Conservation (phyloP, 257 asterid species). For the Solanum neorickii region DNA sequence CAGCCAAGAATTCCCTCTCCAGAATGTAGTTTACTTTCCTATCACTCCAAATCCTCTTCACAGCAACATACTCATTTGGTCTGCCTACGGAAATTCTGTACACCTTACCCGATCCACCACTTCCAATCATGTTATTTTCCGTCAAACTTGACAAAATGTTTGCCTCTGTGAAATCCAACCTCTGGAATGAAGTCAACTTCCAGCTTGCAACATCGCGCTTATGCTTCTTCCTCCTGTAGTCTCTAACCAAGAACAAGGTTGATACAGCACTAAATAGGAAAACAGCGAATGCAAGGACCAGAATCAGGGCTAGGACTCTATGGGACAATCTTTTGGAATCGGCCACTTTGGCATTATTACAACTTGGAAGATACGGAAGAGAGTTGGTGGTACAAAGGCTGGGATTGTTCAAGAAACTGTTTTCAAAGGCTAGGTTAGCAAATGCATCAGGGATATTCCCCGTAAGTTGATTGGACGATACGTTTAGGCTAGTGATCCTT, state of each 20-base stretch:
- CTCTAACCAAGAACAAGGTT: slow-evolving; percentile 30
- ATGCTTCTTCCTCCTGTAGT: slow-evolving; percentile 47
- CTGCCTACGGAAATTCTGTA: slow-evolving; percentile 22
- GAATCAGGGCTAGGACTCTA: slow-evolving; percentile 26
- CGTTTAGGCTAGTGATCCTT: slow-evolving; percentile 47
- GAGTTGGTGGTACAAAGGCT: slow-evolving; percentile 41
- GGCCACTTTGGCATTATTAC: slow-evolving; percentile 12
- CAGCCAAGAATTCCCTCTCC: slow-evolving; percentile 51
- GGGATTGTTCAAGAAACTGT: slow-evolving; percentile 54
- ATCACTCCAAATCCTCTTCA: slow-evolving; percentile 35
- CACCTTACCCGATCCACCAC: slow-evolving; percentile 60
- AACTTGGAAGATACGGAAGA: slow-evolving; percentile 26
- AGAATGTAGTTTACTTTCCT: slow-evolving; percentile 21
- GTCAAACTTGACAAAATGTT: slow-evolving; percentile 36
- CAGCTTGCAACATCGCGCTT: slow-evolving; percentile 42
- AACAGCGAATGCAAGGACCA: slow-evolving; percentile 26
- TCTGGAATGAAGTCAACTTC: slow-evolving; percentile 78
- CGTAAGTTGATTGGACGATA: slow-evolving; percentile 51
- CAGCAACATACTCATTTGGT: slow-evolving; percentile 30
- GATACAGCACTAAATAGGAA: slow-evolving; percentile 12
- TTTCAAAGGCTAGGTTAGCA: slow-evolving; percentile 56
- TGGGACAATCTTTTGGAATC: slow-evolving; percentile 28
- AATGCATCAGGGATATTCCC: slow-evolving; percentile 59
- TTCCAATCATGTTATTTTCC: slow-evolving; percentile 47
- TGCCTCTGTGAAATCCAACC: slow-evolving; percentile 29